Conservation (phyloP, 768 basidiomycete genomes). For the Symmetrospora coprosmae region DNA sequence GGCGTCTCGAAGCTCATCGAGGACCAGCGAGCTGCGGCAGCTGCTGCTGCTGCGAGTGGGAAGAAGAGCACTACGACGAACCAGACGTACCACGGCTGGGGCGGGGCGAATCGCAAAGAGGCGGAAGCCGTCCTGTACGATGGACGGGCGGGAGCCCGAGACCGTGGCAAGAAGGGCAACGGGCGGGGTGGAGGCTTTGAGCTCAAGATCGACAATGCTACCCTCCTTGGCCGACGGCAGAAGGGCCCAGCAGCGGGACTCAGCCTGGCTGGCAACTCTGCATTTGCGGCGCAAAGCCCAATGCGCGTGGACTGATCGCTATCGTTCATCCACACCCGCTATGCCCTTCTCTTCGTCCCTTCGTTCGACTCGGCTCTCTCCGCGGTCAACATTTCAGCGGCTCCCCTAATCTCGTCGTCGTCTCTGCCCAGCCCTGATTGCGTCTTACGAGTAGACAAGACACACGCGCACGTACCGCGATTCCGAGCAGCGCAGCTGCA, state of each 20-base stretch:
- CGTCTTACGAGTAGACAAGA: no score
- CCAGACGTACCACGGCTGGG: conserved; percentile 40
- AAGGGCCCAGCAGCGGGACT: background rate
- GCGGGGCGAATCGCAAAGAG: conserved; percentile 40
- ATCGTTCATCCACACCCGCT: no score
- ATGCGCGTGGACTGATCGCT: conserved; percentile 3
- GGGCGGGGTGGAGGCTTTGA: conserved; percentile 47
- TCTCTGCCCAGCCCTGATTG: no score
- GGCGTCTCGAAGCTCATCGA: conserved; percentile 35
- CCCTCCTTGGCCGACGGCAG: conserved; percentile 52
- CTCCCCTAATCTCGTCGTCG: no score
- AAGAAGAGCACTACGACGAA: conserved; percentile 11
- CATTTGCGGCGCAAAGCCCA: background rate
- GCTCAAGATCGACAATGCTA: conserved; percentile 71
- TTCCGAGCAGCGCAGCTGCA: no score
- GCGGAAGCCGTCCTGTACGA: conserved; percentile 45
- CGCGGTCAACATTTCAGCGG: no score
- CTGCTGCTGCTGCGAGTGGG: conserved; percentile 28
- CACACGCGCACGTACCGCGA: no score
- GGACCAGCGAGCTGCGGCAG: conserved; percentile 30
- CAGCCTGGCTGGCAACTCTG: background rate
- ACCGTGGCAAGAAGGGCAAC: conserved; percentile 41
- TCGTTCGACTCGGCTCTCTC: no score
- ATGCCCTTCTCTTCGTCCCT: no score
- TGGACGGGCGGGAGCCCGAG: conserved; percentile 58